A percentile compares a stretch with the other conserved stretches of the same genome.
Conservation (phyloP, 2,329 filamentous ascomycete species). For the Chaetoscypha palmicola region DNA sequence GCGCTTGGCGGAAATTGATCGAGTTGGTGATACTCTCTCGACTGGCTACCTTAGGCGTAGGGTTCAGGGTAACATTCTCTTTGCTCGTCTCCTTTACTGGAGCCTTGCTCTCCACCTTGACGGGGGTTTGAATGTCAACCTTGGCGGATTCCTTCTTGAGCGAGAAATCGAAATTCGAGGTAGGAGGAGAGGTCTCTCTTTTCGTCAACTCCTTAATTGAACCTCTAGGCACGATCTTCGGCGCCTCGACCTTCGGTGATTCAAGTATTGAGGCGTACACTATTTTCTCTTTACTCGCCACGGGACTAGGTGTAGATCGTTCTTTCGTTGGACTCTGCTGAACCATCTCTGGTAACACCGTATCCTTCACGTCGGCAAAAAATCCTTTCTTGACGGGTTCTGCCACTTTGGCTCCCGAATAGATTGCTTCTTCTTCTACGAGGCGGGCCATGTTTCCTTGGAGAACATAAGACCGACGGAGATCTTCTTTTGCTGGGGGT, state of each 20-base stretch:
- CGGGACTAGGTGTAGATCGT: neutral
- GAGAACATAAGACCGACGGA: neutral
- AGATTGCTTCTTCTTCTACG: neutral
- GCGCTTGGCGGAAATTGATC: neutral
- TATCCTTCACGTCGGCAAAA: slow-evolving; percentile 1
- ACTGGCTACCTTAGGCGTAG: neutral
- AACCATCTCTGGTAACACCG: slow-evolving; percentile 3
- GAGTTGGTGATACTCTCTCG: neutral
- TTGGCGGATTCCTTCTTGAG: neutral
- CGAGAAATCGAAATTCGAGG: neutral
- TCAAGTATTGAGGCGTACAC: slow-evolving; percentile 1
- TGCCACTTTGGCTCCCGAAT: neutral
- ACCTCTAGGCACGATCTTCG: neutral
- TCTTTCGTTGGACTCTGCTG: slow-evolving; percentile 1
- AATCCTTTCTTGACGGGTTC: slow-evolving; percentile 5
- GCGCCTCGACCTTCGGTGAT: neutral
- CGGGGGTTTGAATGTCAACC: neutral
- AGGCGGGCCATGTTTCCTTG: slow-evolving; percentile 2
- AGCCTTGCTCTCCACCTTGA: neutral
- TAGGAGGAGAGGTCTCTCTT: neutral
- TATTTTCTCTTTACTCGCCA: neutral
- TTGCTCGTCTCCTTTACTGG: neutral
- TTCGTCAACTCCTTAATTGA: neutral
- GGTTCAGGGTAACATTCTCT: neutral
- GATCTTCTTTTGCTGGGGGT: neutral